These are phyloP conservation scores for Microbotryum violaceum DNA, from an alignment of 1,284 basidiomycete species.

Conservation along the genomic window DNA sequence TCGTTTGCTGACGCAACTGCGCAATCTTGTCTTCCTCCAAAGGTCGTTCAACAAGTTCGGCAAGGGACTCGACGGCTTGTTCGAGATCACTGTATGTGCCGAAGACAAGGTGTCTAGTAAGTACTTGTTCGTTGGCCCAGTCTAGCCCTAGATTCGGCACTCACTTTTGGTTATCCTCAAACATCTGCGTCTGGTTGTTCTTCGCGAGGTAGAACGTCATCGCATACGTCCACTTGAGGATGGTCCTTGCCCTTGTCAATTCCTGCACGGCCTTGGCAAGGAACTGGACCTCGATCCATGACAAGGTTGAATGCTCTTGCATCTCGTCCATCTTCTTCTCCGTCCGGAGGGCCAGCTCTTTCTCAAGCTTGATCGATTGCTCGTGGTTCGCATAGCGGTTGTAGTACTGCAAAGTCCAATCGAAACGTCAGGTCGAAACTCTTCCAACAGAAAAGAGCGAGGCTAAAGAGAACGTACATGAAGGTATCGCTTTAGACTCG, in stretches of 20 bases:
- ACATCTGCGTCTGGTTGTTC: constrained; percentile 89
- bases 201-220: constrained; percentile 90
- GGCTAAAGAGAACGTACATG: constrained; percentile 55
- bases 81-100: constrained; percentile 68
- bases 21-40: constrained; percentile 79
- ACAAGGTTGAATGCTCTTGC: constrained; percentile 81
- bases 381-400: constrained; percentile 98
- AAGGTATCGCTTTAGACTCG: constrained; percentile 88
- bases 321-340: constrained; percentile 99
- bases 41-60: constrained; percentile 81
- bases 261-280: constrained; percentile 90
- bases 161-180: constrained; percentile 92
- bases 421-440: no score
- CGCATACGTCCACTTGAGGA: constrained; percentile 98
- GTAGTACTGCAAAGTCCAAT: constrained; percentile 61
- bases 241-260: constrained; percentile 70
- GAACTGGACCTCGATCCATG: constrained; percentile 99
- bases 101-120: not conserved
- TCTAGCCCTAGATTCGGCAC: constrained; percentile 21
- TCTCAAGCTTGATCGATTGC: constrained; percentile 89
- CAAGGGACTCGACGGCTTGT: constrained; percentile 86
- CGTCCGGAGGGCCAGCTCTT: constrained; percentile 84
- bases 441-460: no score
- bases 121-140: not conserved
- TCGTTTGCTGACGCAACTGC: constrained; percentile 78